phyloP scores from a whole-genome alignment of 2,329 filamentous ascomycete species.

The Alternaria sp. region DNA sequence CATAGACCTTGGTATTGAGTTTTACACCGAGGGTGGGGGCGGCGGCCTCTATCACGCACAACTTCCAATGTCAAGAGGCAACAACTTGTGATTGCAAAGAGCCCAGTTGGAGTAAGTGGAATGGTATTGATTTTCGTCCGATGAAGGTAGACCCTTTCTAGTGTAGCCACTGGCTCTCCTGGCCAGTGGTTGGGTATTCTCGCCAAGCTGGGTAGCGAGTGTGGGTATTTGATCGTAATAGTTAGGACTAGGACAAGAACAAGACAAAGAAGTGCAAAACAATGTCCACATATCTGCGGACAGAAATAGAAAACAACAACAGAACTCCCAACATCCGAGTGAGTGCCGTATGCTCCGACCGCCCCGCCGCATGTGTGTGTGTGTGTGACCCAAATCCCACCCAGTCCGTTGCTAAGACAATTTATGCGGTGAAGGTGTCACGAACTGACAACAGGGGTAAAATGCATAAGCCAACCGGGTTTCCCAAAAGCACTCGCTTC shows the following conservation, averaged over 20 bases:
- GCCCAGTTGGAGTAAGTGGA: neutral
- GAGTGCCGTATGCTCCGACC: conserved; percentile 32
- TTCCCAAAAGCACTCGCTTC: conserved; percentile 50
- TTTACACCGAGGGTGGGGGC: neutral
- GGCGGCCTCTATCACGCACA: neutral
- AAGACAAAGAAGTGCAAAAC: conserved; percentile 11
- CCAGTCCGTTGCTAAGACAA: conserved; percentile 43
- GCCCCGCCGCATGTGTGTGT: conserved; percentile 35
- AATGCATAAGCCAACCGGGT: conserved; percentile 42
- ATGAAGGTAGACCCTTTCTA: conserved; percentile 51
- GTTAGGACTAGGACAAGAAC: conserved; percentile 17
- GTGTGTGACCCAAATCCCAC: conserved; percentile 34
- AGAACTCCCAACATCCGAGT: conserved; percentile 11
- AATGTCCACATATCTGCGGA: conserved; percentile 24
- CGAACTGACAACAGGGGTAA: conserved; percentile 39
- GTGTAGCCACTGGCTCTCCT: conserved; percentile 34
- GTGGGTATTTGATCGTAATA: conserved; percentile 34
- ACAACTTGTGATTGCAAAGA: neutral
- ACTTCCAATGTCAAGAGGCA: neutral
- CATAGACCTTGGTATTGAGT: neutral
- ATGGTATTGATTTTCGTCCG: conserved; percentile 47
- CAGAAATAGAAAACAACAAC: conserved; percentile 17
- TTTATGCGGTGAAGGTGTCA: conserved; percentile 43
- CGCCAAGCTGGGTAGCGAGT: conserved; percentile 38
- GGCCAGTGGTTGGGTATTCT: conserved; percentile 33